These are phyloP conservation scores for Prunus yedoensis DNA, from an alignment of 331 rosid species.

Conservation along the genomic window DNA sequence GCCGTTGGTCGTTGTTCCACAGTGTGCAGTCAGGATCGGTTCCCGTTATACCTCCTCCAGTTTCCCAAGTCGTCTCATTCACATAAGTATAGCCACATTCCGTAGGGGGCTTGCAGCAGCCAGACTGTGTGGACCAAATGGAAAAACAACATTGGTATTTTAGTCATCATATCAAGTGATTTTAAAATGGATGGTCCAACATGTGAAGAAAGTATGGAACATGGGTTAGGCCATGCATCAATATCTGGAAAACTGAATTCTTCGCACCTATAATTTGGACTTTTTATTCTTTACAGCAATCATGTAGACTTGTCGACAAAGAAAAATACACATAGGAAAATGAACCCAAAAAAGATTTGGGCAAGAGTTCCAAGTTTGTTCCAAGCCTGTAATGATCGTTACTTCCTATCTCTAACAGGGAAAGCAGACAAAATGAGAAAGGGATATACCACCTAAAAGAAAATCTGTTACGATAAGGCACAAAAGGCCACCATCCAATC, in stretches of 20 bases:
- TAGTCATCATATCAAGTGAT: not conserved
- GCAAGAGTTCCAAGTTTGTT: constrained; percentile 1
- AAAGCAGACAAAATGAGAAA: constrained; percentile 18
- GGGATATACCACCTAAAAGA: constrained; percentile 30
- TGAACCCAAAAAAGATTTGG: not conserved
- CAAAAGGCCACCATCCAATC: not conserved
- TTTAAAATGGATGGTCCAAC: not conserved
- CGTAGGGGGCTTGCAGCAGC: constrained; percentile 96
- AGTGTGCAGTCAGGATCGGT: constrained; percentile 46
- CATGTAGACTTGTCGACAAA: not conserved
- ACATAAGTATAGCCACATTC: constrained; percentile 57
- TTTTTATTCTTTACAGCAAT: not conserved
- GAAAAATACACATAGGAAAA: not conserved
- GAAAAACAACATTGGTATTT: not conserved
- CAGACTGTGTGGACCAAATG: constrained; percentile 53
- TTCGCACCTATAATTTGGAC: constrained; percentile 5
- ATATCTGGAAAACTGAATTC: not conserved
- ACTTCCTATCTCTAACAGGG: not conserved
- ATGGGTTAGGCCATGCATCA: not conserved
- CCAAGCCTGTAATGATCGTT: not conserved
- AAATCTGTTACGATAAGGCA: not conserved
- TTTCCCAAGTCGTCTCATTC: constrained; percentile 73
- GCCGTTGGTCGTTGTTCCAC: constrained; percentile 73
- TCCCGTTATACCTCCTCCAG: constrained; percentile 30
- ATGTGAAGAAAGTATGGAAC: constrained; percentile 14